These are phyloP conservation scores for Saccharomyces paradoxus DNA, from an alignment of 805 yeast genomes.

Conservation along the genomic window DNA sequence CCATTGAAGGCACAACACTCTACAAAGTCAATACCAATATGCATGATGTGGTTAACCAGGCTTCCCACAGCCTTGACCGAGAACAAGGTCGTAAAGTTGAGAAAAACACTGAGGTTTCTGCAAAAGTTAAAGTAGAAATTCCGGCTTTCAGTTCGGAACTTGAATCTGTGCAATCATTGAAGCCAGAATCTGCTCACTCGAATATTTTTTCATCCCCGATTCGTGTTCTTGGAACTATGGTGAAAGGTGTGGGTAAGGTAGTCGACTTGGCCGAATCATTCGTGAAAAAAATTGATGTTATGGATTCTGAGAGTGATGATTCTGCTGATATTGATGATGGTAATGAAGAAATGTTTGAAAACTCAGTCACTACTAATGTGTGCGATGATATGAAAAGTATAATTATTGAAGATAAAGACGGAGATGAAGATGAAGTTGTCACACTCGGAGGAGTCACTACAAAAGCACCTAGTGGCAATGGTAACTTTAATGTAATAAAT, in stretches of 20 bases:
- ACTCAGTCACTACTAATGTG: not conserved
- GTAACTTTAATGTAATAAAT: not conserved
- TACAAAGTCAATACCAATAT: not conserved
- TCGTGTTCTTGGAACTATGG: constrained; percentile 7
- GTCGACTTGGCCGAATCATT: constrained; percentile 12
- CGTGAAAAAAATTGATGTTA: constrained; percentile 11
- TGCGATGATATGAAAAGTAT: not conserved
- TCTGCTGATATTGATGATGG: not conserved
- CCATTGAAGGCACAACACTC: not conserved
- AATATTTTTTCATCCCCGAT: constrained; percentile 11
- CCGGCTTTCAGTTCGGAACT: not conserved
- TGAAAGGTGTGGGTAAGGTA: constrained; percentile 11
- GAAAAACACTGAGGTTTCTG: not conserved
- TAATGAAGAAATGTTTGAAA: not conserved
- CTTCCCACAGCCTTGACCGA: not conserved
- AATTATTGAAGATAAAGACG: not conserved
- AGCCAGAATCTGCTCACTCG: not conserved
- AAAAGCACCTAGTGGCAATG: not conserved
- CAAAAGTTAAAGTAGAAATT: not conserved
- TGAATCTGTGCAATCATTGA: not conserved
- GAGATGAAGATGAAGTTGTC: not conserved
- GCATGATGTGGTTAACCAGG: not conserved
- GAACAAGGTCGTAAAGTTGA: not conserved
- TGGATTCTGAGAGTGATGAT: constrained; percentile 3
- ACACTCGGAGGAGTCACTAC: not conserved